phyloP scores from a whole-genome alignment of 768 basidiomycete genomes.

The Lentinula sp. region DNA sequence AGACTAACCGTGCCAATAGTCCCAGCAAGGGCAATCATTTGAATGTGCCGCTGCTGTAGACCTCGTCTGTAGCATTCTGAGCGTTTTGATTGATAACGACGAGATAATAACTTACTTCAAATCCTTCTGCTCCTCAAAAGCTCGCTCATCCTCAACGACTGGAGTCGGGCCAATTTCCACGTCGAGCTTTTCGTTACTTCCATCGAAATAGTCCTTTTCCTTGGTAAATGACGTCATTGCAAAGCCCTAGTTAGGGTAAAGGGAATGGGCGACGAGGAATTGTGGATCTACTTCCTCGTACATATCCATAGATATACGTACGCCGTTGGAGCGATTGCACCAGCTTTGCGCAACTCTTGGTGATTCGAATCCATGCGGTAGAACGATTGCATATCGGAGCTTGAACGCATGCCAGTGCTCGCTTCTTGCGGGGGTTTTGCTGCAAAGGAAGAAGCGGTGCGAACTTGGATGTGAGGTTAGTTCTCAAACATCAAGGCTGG shows the following conservation, averaged over 20 bases:
- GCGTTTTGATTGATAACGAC: not conserved
- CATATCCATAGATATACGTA: not conserved
- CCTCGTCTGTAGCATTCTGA: not conserved
- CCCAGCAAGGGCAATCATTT: constrained; percentile 8
- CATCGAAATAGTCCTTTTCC: not conserved
- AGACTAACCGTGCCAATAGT: constrained; percentile 5
- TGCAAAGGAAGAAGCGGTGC: no score
- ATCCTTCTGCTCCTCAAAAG: not conserved
- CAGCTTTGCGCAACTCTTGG: not conserved
- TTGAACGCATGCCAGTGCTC: no score
- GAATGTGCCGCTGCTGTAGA: constrained; percentile 6
- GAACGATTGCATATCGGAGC: not conserved
- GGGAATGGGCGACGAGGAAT: not conserved
- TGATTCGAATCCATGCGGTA: not conserved
- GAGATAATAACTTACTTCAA: not conserved
- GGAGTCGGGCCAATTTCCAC: not conserved
- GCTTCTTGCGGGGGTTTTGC: no score
- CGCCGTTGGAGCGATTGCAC: not conserved
- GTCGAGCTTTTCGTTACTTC: not conserved
- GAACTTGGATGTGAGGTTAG: no score
- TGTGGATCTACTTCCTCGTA: no score
- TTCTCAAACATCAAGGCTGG: no score
- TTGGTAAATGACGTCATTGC: not conserved
- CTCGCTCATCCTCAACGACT: not conserved
- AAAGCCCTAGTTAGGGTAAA: not conserved